Evolutionary conservation across 352 stramenopile genomes (phyloP).

Genomic region (Blastocystis sp.): DNA sequence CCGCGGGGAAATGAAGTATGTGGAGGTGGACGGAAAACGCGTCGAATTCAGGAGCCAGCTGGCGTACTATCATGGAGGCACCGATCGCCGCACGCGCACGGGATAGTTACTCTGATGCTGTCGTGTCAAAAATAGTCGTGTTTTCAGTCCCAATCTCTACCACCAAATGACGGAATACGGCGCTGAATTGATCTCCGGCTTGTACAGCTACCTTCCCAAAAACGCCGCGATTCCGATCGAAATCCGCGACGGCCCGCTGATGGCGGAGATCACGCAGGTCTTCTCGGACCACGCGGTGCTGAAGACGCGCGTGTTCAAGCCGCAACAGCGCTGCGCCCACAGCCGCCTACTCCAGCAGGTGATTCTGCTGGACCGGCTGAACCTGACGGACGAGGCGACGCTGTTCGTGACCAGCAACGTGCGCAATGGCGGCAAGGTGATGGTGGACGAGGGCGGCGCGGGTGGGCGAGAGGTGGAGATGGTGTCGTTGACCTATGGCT

Average conservation of each 20-base stretch:
- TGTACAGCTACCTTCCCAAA: neutral
- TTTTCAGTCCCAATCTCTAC: neutral
- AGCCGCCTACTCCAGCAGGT: neutral
- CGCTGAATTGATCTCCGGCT: neutral
- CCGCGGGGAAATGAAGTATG: neutral
- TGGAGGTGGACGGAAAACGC: neutral
- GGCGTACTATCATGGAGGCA: neutral
- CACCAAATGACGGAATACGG: neutral
- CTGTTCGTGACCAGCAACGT: neutral
- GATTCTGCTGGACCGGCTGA: conserved; percentile 13
- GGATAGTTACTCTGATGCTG: neutral
- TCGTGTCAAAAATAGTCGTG: conserved; percentile 13
- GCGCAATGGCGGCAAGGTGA: neutral
- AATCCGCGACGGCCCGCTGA: neutral
- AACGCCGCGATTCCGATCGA: neutral
- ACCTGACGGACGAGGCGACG: neutral
- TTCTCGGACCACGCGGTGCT: neutral
- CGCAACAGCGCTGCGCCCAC: neutral
- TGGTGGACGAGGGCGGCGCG: conserved; percentile 31
- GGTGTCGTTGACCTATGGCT: neutral
- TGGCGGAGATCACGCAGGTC: conserved; percentile 4
- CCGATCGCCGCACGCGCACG: neutral
- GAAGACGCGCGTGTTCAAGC: conserved; percentile 47
- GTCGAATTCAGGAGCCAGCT: neutral
- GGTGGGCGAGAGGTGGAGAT: neutral